Evolutionary conservation across 176 grass and related monocot species (phyloP).

Genomic region (Oryza australiensis): DNA sequence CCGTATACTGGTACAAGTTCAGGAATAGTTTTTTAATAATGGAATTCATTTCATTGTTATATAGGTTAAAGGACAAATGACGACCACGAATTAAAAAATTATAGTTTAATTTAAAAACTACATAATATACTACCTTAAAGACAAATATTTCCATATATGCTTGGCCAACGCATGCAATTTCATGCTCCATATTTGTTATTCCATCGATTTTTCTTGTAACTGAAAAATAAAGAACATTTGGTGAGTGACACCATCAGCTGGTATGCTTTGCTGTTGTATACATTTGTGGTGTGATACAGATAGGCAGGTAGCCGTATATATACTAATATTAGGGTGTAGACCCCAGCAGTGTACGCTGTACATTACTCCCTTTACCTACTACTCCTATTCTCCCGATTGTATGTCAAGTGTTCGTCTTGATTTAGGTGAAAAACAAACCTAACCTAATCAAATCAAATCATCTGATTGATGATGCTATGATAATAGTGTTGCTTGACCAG

Average conservation of each 20-base stretch:
- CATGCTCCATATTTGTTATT: not conserved
- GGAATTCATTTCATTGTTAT: too few species aligned
- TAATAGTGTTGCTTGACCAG: constrained; percentile 40
- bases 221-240: not conserved
- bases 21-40: not conserved
- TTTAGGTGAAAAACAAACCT: not conserved
- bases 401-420: not conserved
- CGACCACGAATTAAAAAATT: too few species aligned
- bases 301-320: not conserved
- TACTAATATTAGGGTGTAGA: not conserved
- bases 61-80: too few species aligned
- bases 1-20: not conserved
- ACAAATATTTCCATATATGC: too few species aligned
- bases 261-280: not conserved
- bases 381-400: not conserved
- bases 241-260: not conserved
- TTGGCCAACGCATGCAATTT: too few species aligned
- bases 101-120: too few species aligned
- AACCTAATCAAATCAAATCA: not conserved
- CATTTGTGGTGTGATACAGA: not conserved
- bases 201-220: not conserved
- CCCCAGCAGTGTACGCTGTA: not conserved
- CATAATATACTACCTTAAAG: too few species aligned
- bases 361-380: not conserved
- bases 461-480: not conserved